Evolutionary conservation across 1,284 basidiomycete genomes (phyloP).

Genomic region (Hemileia vastatrix): DNA sequence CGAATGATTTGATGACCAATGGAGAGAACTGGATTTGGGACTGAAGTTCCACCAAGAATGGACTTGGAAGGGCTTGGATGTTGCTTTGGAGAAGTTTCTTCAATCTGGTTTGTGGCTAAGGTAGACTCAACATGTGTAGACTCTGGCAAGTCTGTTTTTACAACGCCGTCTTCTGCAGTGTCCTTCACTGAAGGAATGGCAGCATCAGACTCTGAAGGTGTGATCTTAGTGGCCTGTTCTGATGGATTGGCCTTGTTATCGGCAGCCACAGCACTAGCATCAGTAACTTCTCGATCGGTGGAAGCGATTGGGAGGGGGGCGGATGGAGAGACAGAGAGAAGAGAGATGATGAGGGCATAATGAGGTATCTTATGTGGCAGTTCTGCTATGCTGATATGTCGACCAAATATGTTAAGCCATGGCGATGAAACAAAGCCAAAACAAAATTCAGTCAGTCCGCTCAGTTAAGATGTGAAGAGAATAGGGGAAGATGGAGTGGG

Average conservation of each 20-base stretch:
- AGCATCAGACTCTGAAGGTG: constrained; percentile 17
- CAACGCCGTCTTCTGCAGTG: no score
- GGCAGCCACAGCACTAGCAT: no score
- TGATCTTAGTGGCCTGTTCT: no score
- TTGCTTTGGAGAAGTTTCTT: constrained; percentile 33
- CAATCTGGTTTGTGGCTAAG: no score
- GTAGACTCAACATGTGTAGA: no score
- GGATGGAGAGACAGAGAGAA: constrained; percentile 60
- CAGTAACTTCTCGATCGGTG: constrained; percentile 21
- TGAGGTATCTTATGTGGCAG: constrained; percentile 83
- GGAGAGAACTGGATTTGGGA: no score
- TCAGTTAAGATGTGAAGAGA: neutral
- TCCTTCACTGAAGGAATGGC: no score
- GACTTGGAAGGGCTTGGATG: no score
- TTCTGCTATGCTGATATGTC: constrained; percentile 59
- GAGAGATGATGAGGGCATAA: constrained; percentile 68
- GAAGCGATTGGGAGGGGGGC: constrained; percentile 23
- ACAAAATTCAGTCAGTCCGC: neutral
- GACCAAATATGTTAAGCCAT: neutral
- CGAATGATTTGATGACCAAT: constrained; percentile 68
- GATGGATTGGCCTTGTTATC: no score
- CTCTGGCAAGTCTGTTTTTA: no score
- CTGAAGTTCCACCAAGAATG: no score
- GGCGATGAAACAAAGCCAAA: neutral
- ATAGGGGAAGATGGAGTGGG: neutral